Conservation (phyloP, 768 basidiomycete genomes). For the Candolleomyces eurysporus region DNA sequence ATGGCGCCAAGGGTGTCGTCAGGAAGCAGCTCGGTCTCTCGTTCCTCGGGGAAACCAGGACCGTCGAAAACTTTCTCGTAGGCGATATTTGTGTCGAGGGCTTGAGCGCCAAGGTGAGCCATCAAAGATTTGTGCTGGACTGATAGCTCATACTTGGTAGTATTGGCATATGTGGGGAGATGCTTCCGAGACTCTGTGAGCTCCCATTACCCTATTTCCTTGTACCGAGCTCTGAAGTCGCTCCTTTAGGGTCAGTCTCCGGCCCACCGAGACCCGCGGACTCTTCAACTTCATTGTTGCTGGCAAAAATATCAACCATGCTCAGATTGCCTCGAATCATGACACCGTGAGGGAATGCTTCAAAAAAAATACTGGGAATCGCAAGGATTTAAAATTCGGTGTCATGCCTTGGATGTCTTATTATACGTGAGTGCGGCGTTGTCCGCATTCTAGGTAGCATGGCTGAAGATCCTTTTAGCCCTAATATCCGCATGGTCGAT, state of each 20-base stretch:
- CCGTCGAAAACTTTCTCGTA: slow-evolving; percentile 32
- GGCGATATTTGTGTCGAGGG: slow-evolving; percentile 44
- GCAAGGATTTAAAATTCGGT: slow-evolving; percentile 30
- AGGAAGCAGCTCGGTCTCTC: slow-evolving; percentile 38
- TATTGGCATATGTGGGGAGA: slow-evolving; percentile 51
- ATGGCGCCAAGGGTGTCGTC: slow-evolving; percentile 43
- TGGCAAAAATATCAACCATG: slow-evolving; percentile 17
- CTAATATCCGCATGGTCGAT: slow-evolving; percentile 45
- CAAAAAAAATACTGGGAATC: slow-evolving; percentile 17
- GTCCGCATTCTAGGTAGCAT: neutral
- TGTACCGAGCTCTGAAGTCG: neutral
- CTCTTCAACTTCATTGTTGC: slow-evolving; percentile 23
- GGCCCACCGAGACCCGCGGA: slow-evolving; percentile 18
- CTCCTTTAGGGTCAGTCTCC: slow-evolving; percentile 15
- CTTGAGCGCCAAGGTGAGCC: slow-evolving; percentile 34
- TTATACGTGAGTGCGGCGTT: slow-evolving; percentile 11
- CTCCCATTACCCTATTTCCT: neutral
- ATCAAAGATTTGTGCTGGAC: neutral
- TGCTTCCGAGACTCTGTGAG: slow-evolving; percentile 29
- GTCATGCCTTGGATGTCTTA: slow-evolving; percentile 21
- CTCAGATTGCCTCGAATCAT: slow-evolving; percentile 11
- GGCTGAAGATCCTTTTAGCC: slow-evolving; percentile 20
- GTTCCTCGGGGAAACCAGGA: slow-evolving; percentile 39
- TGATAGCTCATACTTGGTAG: slow-evolving; percentile 20
- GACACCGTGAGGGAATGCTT: slow-evolving; percentile 17